Percentiles rank a stretch among this genome's conserved stretches.
Evolutionary conservation across 768 basidiomycete genomes (phyloP).

Genomic region (Leccinellum rugosiceps): DNA sequence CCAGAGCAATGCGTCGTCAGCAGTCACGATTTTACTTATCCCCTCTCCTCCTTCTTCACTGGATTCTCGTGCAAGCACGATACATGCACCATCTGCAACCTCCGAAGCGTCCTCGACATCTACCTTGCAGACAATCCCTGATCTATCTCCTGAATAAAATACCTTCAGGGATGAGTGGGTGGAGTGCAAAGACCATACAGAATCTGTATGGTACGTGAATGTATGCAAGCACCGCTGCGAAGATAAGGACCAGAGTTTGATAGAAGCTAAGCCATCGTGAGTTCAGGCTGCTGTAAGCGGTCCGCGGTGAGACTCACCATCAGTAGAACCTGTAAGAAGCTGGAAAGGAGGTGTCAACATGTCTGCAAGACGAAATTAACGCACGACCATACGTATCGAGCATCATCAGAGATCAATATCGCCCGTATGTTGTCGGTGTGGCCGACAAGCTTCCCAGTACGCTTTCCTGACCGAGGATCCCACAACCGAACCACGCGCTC

Average conservation of each 20-base stretch:
- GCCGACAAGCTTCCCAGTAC: conserved; percentile 83
- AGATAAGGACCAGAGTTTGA: conserved; percentile 91
- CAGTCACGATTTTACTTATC: conserved; percentile 77
- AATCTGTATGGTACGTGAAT: conserved; percentile 92
- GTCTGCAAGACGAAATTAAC: conserved; percentile 3
- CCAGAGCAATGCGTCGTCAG: conserved; percentile 87
- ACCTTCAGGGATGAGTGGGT: conserved; percentile 80
- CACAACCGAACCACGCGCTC: conserved; percentile 89
- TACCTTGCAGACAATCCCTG: conserved; percentile 87
- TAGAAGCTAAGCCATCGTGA: conserved; percentile 48
- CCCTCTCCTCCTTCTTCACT: conserved; percentile 50
- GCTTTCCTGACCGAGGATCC: conserved; percentile 87
- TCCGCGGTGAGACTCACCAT: conserved; percentile 39
- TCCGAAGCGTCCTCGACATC: conserved; percentile 83
- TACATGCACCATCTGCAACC: conserved; percentile 85
- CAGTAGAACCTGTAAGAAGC: conserved; percentile 85
- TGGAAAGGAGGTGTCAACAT: conserved; percentile 25
- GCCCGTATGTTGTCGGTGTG: conserved; percentile 97
- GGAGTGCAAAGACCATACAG: conserved; percentile 91
- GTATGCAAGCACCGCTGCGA: conserved; percentile 92
- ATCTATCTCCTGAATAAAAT: conserved; percentile 94
- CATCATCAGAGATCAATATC: conserved; percentile 85
- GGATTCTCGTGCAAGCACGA: conserved; percentile 74
- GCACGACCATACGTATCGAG: conserved; percentile 69
- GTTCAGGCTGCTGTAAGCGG: conserved; percentile 6